Evolutionary conservation across 2,329 filamentous ascomycete genomes (phyloP).

Genomic region (Monosporascus sp.): DNA sequence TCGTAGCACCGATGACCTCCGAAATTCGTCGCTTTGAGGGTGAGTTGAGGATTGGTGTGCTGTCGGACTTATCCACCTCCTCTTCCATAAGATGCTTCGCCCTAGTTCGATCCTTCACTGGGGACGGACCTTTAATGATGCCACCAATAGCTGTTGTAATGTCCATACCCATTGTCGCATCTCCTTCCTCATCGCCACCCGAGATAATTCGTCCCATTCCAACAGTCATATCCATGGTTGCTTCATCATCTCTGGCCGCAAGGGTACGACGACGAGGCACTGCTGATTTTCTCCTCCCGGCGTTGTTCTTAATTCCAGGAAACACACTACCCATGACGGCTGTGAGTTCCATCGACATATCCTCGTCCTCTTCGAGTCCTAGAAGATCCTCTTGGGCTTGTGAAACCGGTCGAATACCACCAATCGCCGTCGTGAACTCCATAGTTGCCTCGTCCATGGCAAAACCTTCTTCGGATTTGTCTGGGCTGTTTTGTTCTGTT

Average conservation of each 20-base stretch:
- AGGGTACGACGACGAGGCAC: slow-evolving; percentile 20
- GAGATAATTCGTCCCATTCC: slow-evolving; percentile 50
- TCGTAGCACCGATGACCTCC: slow-evolving; percentile 26
- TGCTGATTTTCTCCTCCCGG: slow-evolving; percentile 22
- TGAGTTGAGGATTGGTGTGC: slow-evolving; percentile 34
- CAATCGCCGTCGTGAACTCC: slow-evolving; percentile 78
- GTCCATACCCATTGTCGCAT: slow-evolving; percentile 57
- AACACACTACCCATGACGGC: slow-evolving; percentile 56
- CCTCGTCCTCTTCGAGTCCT: slow-evolving; percentile 49
- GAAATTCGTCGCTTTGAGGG: slow-evolving; percentile 29
- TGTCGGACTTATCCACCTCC: slow-evolving; percentile 47
- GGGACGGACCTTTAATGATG: slow-evolving; percentile 45
- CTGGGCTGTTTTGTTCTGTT: slow-evolving; percentile 15
- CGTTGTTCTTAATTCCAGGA: slow-evolving; percentile 19
- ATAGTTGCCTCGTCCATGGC: slow-evolving; percentile 64
- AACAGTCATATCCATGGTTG: slow-evolving; percentile 61
- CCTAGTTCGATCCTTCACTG: slow-evolving; percentile 35
- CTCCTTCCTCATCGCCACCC: slow-evolving; percentile 24
- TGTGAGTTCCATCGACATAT: slow-evolving; percentile 77
- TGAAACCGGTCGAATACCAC: slow-evolving; percentile 51
- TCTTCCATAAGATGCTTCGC: slow-evolving; percentile 55
- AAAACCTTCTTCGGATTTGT: slow-evolving; percentile 28
- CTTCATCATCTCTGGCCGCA: slow-evolving; percentile 35
- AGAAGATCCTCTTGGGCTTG: slow-evolving; percentile 26
- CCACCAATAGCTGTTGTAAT: slow-evolving; percentile 59